phyloP scores from a whole-genome alignment of 768 basidiomycete genomes.

The Sporobolomyces roseus region DNA sequence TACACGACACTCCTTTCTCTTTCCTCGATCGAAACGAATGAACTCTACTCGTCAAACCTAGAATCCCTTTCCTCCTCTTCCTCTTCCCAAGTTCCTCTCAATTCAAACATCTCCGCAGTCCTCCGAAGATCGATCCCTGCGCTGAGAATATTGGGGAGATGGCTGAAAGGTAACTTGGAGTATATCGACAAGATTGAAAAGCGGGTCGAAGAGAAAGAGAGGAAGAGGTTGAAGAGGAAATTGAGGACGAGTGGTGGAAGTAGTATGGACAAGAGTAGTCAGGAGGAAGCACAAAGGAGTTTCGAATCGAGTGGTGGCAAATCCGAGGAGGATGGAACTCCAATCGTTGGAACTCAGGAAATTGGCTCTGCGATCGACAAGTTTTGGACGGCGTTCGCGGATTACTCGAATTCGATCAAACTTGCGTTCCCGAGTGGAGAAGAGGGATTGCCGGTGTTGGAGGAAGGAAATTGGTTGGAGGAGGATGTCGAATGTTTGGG shows the following conservation, averaged over 20 bases:
- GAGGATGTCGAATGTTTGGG: conserved; percentile 87
- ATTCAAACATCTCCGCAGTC: conserved; percentile 76
- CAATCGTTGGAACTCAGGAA: background rate
- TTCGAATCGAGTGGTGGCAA: conserved; percentile 49
- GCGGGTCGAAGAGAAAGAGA: conserved; percentile 24
- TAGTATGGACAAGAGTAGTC: no score
- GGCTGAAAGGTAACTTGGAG: conserved; percentile 72
- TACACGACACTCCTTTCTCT: conserved; percentile 63
- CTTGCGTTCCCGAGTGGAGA: conserved; percentile 63
- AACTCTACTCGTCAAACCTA: conserved; percentile 18
- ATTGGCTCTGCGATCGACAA: conserved; percentile 45
- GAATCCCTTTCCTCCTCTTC: conserved; percentile 49
- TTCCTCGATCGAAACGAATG: conserved; percentile 59
- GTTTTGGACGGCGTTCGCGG: conserved; percentile 71
- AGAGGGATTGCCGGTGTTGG: conserved; percentile 54
- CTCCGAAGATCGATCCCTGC: conserved; percentile 82
- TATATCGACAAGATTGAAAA: conserved; percentile 56
- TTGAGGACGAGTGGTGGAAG: conserved; percentile 1
- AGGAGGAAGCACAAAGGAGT: conserved; percentile 20
- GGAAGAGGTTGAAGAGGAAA: background rate
- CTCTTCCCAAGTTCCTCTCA: conserved; percentile 59
- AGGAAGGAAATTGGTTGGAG: conserved; percentile 60
- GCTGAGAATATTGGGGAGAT: conserved; percentile 80
- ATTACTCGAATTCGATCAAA: conserved; percentile 62
- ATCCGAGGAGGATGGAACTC: conserved; percentile 34